A percentile compares a stretch with the other conserved stretches of the same genome.
phyloP scores from a whole-genome alignment of 1,284 basidiomycete genomes.

The Leccinum subspadiceum region DNA sequence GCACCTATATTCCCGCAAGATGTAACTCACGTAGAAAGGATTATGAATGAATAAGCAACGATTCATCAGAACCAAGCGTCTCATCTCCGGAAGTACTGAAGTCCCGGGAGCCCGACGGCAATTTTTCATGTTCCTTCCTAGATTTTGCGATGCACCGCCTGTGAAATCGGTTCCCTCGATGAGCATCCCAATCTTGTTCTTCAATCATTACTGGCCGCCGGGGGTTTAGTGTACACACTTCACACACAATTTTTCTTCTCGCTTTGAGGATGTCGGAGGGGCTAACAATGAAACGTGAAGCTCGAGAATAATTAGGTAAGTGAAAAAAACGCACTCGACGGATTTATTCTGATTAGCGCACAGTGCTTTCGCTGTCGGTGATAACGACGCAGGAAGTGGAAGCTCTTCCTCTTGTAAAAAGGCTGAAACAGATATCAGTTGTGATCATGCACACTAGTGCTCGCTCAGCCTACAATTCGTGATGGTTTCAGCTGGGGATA shows the following conservation, averaged over 20 bases:
- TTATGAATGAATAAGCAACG: constrained; percentile 12
- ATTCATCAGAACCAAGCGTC: background rate
- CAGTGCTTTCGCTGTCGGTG: constrained; percentile 52
- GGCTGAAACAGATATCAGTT: constrained; percentile 38
- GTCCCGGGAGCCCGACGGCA: background rate
- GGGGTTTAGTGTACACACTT: constrained; percentile 64
- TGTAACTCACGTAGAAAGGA: constrained; percentile 11
- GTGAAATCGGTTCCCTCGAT: constrained; percentile 63
- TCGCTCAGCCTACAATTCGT: constrained; percentile 42
- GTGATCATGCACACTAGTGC: background rate
- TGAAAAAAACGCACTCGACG: constrained; percentile 43
- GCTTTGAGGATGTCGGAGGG: constrained; percentile 57
- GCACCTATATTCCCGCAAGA: background rate
- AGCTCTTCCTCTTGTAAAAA: constrained; percentile 57
- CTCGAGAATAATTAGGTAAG: constrained; percentile 10
- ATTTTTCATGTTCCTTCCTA: constrained; percentile 10
- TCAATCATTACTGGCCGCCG: constrained; percentile 75
- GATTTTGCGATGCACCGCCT: constrained; percentile 31
- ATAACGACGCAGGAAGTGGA: constrained; percentile 60
- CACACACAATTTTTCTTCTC: constrained; percentile 62
- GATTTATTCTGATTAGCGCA: constrained; percentile 46
- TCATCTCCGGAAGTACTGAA: background rate
- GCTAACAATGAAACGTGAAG: constrained; percentile 14
- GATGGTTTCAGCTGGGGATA: constrained; percentile 49
- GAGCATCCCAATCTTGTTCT: constrained; percentile 63